Evolutionary conservation across 1,284 basidiomycete genomes (phyloP).

Genomic region (Sparassis latifolia): DNA sequence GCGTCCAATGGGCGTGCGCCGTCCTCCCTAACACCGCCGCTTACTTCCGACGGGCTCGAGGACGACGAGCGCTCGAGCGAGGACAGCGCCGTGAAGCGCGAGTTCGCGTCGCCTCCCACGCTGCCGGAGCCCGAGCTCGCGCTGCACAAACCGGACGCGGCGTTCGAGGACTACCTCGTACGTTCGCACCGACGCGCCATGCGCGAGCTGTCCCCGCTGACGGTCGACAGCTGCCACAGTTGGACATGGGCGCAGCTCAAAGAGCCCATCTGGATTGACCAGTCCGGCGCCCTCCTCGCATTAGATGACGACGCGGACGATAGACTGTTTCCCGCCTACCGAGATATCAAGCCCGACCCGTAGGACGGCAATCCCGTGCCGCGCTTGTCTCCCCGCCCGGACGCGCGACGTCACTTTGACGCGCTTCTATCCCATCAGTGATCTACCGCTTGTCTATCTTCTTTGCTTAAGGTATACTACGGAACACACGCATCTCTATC

Average conservation of each 20-base stretch:
- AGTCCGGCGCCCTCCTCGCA: too few species aligned
- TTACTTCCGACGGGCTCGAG: slow-evolving; percentile 28
- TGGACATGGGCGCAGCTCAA: slow-evolving; percentile 20
- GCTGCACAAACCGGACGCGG: slow-evolving; percentile 8
- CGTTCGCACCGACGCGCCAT: slow-evolving; percentile 15
- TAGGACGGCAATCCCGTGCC: too few species aligned
- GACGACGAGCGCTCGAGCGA: slow-evolving; percentile 19
- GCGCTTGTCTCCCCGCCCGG: too few species aligned
- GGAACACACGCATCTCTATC: too few species aligned
- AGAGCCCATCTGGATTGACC: slow-evolving; percentile 12
- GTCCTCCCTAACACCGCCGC: slow-evolving; percentile 22
- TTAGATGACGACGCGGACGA: too few species aligned
- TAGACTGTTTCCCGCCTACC: too few species aligned
- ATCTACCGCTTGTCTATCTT: too few species aligned
- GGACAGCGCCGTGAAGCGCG: slow-evolving; percentile 3
- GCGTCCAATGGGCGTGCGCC: background rate
- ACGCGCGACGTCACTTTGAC: too few species aligned
- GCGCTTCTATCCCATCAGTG: too few species aligned
- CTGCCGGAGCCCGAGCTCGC: slow-evolving; percentile 6
- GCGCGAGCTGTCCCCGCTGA: slow-evolving; percentile 9
- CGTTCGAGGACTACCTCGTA: slow-evolving; percentile 19
- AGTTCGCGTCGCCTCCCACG: slow-evolving; percentile 1
- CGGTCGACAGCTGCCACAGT: slow-evolving; percentile 15
- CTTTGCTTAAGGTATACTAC: too few species aligned
- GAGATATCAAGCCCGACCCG: too few species aligned